Evolutionary conservation across 2,329 filamentous ascomycete genomes (phyloP).

Genomic region (Fusarium oxysporum): DNA sequence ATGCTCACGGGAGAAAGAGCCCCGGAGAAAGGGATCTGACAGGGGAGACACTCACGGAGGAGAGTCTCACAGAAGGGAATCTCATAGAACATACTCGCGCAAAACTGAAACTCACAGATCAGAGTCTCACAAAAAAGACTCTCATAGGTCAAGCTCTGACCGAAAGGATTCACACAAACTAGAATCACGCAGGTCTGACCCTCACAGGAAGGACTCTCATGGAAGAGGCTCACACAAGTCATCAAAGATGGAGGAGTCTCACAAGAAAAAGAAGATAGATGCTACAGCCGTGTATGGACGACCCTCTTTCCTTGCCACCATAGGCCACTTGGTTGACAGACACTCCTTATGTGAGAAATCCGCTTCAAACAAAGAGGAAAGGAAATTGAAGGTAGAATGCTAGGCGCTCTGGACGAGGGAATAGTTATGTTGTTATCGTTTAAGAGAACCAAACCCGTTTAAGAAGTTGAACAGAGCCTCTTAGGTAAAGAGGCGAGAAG

Average conservation of each 20-base stretch:
- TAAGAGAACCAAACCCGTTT: rapidly evolving
- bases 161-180: not conserved
- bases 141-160: not conserved
- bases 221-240: not conserved
- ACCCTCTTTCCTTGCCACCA: not conserved
- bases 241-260: too few relatives aligned
- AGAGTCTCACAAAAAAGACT: not conserved
- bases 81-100: not conserved
- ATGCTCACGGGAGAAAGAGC: not conserved
- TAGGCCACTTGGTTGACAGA: not conserved
- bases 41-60: rapidly evolving
- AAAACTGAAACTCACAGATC: not conserved
- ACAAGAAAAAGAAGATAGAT: not conserved
- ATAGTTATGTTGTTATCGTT: not conserved
- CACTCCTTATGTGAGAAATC: rapidly evolving
- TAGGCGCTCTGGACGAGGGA: rapidly evolving
- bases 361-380: too few relatives aligned
- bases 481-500: rapidly evolving
- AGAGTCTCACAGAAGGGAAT: not conserved
- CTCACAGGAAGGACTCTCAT: too few relatives aligned
- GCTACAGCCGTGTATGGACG: not conserved
- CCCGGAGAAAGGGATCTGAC: rapidly evolving
- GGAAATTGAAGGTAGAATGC: not conserved
- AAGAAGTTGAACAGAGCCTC: rapidly evolving
- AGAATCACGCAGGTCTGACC: not conserved